These are phyloP conservation scores for Neurospora pannonica DNA, from an alignment of 495 filamentous ascomycete species.

Conservation along the genomic window DNA sequence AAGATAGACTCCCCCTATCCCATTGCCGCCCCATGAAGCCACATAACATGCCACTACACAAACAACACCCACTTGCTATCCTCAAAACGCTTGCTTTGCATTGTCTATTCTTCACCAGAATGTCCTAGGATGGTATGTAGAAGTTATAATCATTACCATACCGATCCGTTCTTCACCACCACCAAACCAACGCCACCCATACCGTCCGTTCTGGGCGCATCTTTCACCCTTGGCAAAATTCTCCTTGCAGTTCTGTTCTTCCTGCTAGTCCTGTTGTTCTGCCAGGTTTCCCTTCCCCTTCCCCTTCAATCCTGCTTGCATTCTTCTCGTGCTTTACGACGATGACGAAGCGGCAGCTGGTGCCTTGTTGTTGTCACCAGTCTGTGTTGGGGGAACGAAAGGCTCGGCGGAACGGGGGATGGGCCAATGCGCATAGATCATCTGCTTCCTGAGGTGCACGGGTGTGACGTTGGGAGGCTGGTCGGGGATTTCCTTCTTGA, in stretches of 20 bases:
- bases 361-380: not conserved
- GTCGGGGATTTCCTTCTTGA: slow-evolving; percentile 85
- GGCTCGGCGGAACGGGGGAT: slow-evolving; percentile 32
- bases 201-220: not conserved
- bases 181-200: not conserved
- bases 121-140: not conserved
- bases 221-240: not conserved
- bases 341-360: not conserved
- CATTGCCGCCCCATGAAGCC: not conserved
- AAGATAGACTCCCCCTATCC: not conserved
- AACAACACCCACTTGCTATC: not conserved
- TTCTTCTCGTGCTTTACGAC: not conserved
- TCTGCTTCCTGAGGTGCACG: slow-evolving; percentile 70
- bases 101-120: not conserved
- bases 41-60: not conserved
- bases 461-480: slow-evolving; percentile 66
- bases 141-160: not conserved
- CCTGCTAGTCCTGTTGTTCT: slow-evolving; percentile 5
- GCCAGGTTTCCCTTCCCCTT: slow-evolving; percentile 4
- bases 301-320: not conserved
- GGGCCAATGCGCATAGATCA: slow-evolving; percentile 58
- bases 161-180: not conserved
- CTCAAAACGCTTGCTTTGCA: not conserved
- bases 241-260: slow-evolving; percentile 1
- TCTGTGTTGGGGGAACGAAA: slow-evolving; percentile 17